Percentiles rank a stretch among this genome's conserved stretches.
These are phyloP conservation scores for Hypomyces perniciosus DNA, from an alignment of 2,329 filamentous ascomycete species.

Conservation along the genomic window DNA sequence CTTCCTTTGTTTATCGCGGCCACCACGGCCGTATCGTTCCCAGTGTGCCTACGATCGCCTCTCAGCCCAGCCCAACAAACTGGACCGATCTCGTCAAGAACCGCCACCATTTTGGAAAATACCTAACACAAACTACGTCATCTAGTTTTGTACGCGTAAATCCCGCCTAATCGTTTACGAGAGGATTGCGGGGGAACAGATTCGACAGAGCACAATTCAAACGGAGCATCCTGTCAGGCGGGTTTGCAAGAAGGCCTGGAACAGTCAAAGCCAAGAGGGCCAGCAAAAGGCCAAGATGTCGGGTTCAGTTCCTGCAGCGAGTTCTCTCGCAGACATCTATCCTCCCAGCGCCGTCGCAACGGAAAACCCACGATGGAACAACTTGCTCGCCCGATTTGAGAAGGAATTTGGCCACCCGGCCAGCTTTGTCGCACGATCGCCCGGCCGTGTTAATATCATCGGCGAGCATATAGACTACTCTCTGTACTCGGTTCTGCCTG, in stretches of 20 bases:
- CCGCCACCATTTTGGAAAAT: no score
- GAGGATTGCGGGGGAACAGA: no score
- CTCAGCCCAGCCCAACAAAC: no score
- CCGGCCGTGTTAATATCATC: conserved; percentile 95
- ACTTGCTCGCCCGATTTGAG: conserved; percentile 65
- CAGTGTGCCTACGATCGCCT: no score
- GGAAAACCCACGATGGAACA: conserved; percentile 70
- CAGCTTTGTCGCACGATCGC: conserved; percentile 81
- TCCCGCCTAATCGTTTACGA: no score
- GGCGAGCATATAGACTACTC: conserved; percentile 99
- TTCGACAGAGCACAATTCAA: no score
- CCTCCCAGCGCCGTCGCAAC: conserved; percentile 61
- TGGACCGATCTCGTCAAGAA: no score
- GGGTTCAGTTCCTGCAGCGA: conserved; percentile 64
- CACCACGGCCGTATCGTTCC: no score
- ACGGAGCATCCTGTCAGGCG: background rate
- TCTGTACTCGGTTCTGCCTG: conserved; percentile 89
- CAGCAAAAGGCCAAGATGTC: conserved; percentile 34
- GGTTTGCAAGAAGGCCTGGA: no score
- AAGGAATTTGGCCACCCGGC: conserved; percentile 62
- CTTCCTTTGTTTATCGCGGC: no score
- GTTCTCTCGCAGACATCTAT: conserved; percentile 76
- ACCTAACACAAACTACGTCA: no score
- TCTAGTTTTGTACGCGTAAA: no score
- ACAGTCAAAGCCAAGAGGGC: background rate